Base-by-base conservation (phyloP, 2,329 filamentous ascomycete genomes). In the Colletotrichum sp. region DNA sequence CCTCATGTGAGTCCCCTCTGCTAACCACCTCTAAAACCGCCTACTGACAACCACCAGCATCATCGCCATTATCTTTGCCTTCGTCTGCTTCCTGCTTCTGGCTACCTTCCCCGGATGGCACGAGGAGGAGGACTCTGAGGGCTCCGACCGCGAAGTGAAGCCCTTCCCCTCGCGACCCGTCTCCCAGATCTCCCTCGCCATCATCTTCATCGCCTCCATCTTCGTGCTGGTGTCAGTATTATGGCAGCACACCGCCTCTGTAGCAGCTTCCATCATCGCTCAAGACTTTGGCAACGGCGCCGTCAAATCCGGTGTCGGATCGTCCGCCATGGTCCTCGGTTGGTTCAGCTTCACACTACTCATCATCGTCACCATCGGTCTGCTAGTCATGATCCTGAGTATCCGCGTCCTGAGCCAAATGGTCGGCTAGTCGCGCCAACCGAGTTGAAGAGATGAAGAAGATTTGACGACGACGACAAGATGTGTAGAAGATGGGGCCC, bases 91-190 rank as follows among this genome's bases (percentile, higher is more conserved):
- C 84, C 91, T 99, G 77, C 92, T 99, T 57, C 93, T 99, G 70
- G 96, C 96, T 71, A 99, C 97, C 39, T 99, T 99, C 87, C 97
- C 97, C 2, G 96, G 96, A 78, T 99, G 97, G 95, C 96, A 99
- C 85, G 95, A 98, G 85, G 95, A 98, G 85, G 91, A 93, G 78
- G 95, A 97, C 85, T 92, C 91, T 48, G 89, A 92, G 69, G 96
- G 96, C 68, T 95, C 93, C 65, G 96, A 98, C 81, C 93, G 95
- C 81, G 95, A 98, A 86, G 94, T 98, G 83, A 98, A 98, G 86
- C 95, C 95, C 9, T 98, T 99, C 85, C 97, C 97, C 13, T 97
- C 95, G 44, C 92, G 96, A 57, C 93, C 96, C 13, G 96, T 99
- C 71, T 98, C 95, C 15, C 97, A 99, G 86, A 92, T 98, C 77